Base-by-base conservation (phyloP, 2,329 filamentous ascomycete species). In the Fusarium torreyae region DNA sequence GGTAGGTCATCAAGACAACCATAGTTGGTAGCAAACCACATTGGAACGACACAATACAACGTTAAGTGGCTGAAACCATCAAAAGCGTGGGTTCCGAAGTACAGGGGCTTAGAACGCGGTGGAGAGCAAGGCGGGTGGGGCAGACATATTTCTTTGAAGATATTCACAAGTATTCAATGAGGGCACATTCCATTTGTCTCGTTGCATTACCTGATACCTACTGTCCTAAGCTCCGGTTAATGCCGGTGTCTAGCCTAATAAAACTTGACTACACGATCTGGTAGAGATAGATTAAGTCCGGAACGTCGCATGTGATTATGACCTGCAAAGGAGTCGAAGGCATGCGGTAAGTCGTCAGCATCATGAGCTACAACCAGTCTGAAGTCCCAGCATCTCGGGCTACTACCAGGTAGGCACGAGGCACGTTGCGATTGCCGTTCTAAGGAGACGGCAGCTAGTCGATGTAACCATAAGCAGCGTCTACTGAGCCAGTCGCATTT, bases 401-500 rank as follows among this genome's bases (percentile, higher is more conserved):
- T 51, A 43, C 40, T 24, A 20, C 18, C 3, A 20, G 18, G 18
- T 20, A 46, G 53, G 39, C 45, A 42, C 44, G 43, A 51, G 53
- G 39, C 49, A 39, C 40, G 43, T 36, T 31, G n/a, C 38, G 48
- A 52, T 68, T 63, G 38, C 52, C 49, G 40, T 57, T 51, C 43
- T 38, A 31, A 31, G 31, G 55, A 26, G 44, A 54, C 31, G 40
- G 52, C 36, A 33, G 42, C 57, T 62, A 46, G 33, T 55, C 20
- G 53, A 70, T 68, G 67, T 66, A 68, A 70, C 67, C 66, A 49
- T 46, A 26, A 53, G 50, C 34, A 68, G 57, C 49, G 57, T 68
- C 58, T 70, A 63, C 49, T 36, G 63, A 54, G 34, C 67, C 67
- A 69, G 67, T 69, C 67, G 67, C 67, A 69, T 69, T 54, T 44